phyloP scores from a whole-genome alignment of 129 eudicot species.

The Flaveria linearis region DNA sequence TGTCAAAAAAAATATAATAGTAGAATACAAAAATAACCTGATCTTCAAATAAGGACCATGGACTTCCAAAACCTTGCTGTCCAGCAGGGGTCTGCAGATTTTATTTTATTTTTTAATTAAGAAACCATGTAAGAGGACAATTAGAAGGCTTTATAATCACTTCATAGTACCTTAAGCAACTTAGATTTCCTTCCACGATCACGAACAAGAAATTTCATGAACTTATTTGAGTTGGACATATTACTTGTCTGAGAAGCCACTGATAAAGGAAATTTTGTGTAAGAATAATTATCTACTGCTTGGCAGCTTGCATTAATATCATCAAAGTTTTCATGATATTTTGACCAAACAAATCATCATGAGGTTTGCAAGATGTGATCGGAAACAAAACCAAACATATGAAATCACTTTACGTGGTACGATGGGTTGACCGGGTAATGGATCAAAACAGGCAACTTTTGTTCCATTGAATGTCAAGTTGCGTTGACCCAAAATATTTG shows the following conservation, averaged over 20 bases:
- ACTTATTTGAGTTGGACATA: conserved; percentile 76
- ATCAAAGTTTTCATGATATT: conserved; percentile 60
- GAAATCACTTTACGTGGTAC: background rate
- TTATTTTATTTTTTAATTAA: conserved; percentile 7
- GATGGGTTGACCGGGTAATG: background rate
- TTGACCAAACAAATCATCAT: conserved; percentile 48
- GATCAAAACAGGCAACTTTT: background rate
- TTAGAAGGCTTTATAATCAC: background rate
- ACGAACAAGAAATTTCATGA: conserved; percentile 73
- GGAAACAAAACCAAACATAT: background rate
- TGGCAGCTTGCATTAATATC: conserved; percentile 36
- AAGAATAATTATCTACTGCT: conserved; percentile 50
- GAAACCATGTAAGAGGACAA: conserved; percentile 15
- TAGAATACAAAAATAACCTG: conserved; percentile 50
- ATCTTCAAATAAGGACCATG: conserved; percentile 88
- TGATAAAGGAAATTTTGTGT: conserved; percentile 59
- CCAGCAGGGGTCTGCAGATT: conserved; percentile 57
- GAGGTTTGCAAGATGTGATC: conserved; percentile 1
- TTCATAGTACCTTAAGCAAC: conserved; percentile 62
- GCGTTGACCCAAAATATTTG: background rate
- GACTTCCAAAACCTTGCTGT: conserved; percentile 76
- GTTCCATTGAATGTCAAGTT: background rate
- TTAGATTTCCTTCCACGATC: conserved; percentile 84
- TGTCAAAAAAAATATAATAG: background rate
- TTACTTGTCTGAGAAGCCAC: conserved; percentile 93